Base-by-base conservation (phyloP, 2,329 filamentous ascomycete species). In the Ceratocystis cubensis region DNA sequence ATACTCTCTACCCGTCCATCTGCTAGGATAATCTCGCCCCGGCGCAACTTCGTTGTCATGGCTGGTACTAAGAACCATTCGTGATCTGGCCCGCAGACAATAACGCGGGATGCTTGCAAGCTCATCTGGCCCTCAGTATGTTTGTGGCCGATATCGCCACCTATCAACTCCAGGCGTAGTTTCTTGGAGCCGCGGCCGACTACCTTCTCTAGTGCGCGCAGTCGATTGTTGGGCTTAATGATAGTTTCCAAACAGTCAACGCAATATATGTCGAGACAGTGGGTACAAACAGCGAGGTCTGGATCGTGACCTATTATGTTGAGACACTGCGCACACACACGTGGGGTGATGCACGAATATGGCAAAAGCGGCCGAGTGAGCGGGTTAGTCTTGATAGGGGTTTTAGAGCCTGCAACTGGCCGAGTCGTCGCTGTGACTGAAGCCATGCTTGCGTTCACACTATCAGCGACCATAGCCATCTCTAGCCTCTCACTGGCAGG, bases 241-340 rank as follows among this genome's bases (percentile, higher is more conserved):
- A 73, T 62, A 5, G 57, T 69, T 7, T 73, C 68, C 28, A 76
- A 66, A 44, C 77, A 78, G 13, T 69, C 67, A n/a, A 71, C 62
- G 65, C 77, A 78, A 65, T 75, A 77, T 56, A 72, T 72, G 68
- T 78, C 76, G 69, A 78, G 72, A 67, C 76, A 78, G 63, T 72
- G 72, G 65, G 71, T 70, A 66, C 77, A 78, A 61, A 78, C 71
- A 13, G 70, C 71, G 45, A 76, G 75, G 25, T 73, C 72, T 1
- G 75, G 74, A 1, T 70, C 70, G 1, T 70, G 69, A 0, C 66
- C 68, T 33, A 78, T 74, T 2, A 73, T 73, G 45, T 75, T 71
- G 0, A 78, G 71, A 28, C 77, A 78, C 65, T 78, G 75, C 2
- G 74, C 74, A 68, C 76, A 78, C 61, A 73, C 73, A 15, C 75